Evolutionary conservation across 306 rosid species (phyloP), one percentile per base, ranked within the genome.

Genomic region (Prosopis cineraria): DNA sequence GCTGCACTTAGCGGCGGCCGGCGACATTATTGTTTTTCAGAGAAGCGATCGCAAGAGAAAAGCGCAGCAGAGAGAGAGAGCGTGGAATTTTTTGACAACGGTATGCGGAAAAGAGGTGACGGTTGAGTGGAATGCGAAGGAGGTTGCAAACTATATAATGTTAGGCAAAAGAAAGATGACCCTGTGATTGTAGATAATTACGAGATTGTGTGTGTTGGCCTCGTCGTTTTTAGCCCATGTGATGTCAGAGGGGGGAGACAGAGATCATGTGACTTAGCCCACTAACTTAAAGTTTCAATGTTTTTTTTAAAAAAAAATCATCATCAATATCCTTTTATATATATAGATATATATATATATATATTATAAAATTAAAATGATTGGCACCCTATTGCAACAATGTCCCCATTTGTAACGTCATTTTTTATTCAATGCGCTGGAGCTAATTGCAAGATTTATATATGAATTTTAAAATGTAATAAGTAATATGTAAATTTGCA

Each of bases 181-280:
- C 74, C 39, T 68, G 50, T 16, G 27, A 68, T 85, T 84, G 50
- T 39, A 81, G 88, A 90, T 86, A 87, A 81, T 90, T 91, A 90
- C 98, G 82, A 70, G 88, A 87, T 85, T 83, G 22, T 44, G 75
- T 3, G 25, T 68, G 80, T 40, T 78, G 71, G 59, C 34, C 2
- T 5, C 2, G 11, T 74, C 60, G 16, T 4, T 3, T 78, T 69
- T 80, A 69, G 88, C 45, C 85, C 88, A 81, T 81, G 85, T 84
- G 88, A 74, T 10, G 70, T 19, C 34, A 29, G 36, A 3, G 19
- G 25, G 0, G n/a, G 16, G 19, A 7, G 16, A 40, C 69, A 37
- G 29, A 30, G 52, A 1, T 64, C 81, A 55, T 65, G 83, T 85
- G 88, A 79, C 12, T 74, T 55, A 78, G 85, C 88, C 88, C 84